Evolutionary conservation across 192 early-diverging fungal genomes (phyloP).

Genomic region (Oehlia diaphana): DNA sequence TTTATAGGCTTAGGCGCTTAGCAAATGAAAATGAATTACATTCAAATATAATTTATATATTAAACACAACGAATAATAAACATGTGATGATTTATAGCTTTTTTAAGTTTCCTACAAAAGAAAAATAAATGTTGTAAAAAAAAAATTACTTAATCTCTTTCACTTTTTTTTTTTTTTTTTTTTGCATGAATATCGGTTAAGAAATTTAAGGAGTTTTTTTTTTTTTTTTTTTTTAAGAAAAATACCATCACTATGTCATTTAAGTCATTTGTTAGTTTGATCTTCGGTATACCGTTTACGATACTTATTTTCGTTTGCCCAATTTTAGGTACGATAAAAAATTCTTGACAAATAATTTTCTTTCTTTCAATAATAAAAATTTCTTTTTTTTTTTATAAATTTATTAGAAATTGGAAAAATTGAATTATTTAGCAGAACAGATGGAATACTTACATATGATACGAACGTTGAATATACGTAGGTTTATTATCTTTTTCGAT

Average conservation of each 20-base stretch:
- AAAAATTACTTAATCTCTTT: too few species aligned
- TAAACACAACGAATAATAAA: too few species aligned
- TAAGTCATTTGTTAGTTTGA: background rate
- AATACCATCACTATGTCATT: background rate
- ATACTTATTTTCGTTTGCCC: background rate
- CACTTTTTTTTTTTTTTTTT: too few species aligned
- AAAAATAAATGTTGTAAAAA: too few species aligned
- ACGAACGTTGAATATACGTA: background rate
- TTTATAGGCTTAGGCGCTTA: too few species aligned
- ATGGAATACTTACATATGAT: background rate
- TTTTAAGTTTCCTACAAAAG: too few species aligned
- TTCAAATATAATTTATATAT: too few species aligned
- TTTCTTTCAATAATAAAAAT: background rate
- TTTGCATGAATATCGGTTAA: background rate
- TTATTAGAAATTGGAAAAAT: background rate
- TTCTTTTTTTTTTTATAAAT: background rate
- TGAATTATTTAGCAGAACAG: background rate
- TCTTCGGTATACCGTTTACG: background rate
- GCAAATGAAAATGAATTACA: too few species aligned
- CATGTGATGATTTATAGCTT: too few species aligned
- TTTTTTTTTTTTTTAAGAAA: too few species aligned
- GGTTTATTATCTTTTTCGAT: background rate
- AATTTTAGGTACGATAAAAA: background rate
- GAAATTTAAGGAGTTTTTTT: background rate
- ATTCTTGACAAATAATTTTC: too few species aligned